These are phyloP conservation scores for Rubia peregrina DNA, from an alignment of 305 asterid genomes.

Conservation along the genomic window DNA sequence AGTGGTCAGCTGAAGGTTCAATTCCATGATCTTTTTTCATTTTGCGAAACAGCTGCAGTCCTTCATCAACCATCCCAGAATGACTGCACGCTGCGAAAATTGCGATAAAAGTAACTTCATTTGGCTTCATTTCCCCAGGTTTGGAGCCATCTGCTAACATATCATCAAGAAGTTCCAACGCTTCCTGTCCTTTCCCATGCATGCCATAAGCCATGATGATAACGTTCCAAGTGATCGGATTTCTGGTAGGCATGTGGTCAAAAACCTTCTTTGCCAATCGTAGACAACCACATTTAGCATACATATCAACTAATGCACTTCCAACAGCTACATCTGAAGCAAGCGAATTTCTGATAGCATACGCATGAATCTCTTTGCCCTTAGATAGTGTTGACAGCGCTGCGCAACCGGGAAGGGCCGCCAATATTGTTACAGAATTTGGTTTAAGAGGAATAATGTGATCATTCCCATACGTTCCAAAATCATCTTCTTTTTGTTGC, in stretches of 20 bases:
- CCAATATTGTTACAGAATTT: constrained; percentile 68
- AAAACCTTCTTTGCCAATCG: constrained; percentile 51
- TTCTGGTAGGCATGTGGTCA: constrained; percentile 46
- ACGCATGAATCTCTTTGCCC: constrained; percentile 74
- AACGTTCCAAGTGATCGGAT: constrained; percentile 77
- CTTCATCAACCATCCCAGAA: constrained; percentile 69
- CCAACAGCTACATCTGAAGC: constrained; percentile 58
- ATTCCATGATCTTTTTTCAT: constrained; percentile 44
- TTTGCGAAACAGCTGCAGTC: constrained; percentile 41
- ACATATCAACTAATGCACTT: constrained; percentile 82
- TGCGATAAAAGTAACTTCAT: constrained; percentile 59
- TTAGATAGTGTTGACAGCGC: constrained; percentile 55
- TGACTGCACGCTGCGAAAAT: constrained; percentile 76
- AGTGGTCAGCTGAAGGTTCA: constrained; percentile 63
- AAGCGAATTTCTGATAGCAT: constrained; percentile 44
- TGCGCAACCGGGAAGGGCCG: constrained; percentile 77
- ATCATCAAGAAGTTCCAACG: constrained; percentile 38
- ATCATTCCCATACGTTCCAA: constrained; percentile 17
- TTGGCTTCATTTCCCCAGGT: constrained; percentile 47
- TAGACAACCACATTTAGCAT: constrained; percentile 78
- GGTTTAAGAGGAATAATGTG: constrained; percentile 32
- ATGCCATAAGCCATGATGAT: constrained; percentile 73
- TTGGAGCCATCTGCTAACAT: constrained; percentile 33
- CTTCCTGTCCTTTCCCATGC: constrained; percentile 71
- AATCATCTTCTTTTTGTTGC: constrained; percentile 31